Evolutionary conservation across 495 filamentous ascomycete genomes (phyloP), one percentile per base, ranked within the genome.

Genomic region (Friedmanniomyces simplex): DNA sequence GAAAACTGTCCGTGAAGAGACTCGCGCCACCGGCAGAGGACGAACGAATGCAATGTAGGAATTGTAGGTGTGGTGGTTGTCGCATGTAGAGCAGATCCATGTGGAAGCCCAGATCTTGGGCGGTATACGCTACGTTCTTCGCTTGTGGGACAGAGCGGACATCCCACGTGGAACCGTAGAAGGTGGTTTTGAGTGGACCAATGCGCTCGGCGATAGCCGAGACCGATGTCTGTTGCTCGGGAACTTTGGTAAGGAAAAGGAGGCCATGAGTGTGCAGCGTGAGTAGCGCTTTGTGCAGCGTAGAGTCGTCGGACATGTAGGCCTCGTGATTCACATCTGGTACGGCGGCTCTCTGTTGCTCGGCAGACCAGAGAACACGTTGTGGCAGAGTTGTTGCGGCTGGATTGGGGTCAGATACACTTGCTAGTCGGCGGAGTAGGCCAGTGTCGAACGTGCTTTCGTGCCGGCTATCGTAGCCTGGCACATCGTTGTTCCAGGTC

Each of bases 121-220:
- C 81, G 3, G 91, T 96, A 72, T 97, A 95, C 1, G 91, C 91
- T 8, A 97, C 83, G 63, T 97, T 97, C 67, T 88, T 88, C 41
- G 89, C 86, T 45, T 83, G 60, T 1, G 85, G 81, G 32, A 89
- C 82, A 10, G 77, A 83, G 52, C 77, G 80, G 25, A 97, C 91
- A 70, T 96, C 88, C 86, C 88, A 96, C 1, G 89, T 95, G 43
- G 71, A 69, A 32, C 91, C 91, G 71, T 96, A 96, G 67, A 97
- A 93, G 16, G 89, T 87, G 60, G 87, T 81, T 52, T 87, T 82
- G 12, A 95, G 63, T 0, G 77, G 76, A 0, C 90, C 90, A 54
- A 96, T 87, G 30, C 82, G 76, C 8, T 72, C 73, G 1, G 82
- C 86, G 45, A 97, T 81, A 39, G 73, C 71, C 55, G 80, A 76